phyloP scores from a whole-genome alignment of 345 rosid genomes.

The Rhodomyrtus tomentosa region DNA sequence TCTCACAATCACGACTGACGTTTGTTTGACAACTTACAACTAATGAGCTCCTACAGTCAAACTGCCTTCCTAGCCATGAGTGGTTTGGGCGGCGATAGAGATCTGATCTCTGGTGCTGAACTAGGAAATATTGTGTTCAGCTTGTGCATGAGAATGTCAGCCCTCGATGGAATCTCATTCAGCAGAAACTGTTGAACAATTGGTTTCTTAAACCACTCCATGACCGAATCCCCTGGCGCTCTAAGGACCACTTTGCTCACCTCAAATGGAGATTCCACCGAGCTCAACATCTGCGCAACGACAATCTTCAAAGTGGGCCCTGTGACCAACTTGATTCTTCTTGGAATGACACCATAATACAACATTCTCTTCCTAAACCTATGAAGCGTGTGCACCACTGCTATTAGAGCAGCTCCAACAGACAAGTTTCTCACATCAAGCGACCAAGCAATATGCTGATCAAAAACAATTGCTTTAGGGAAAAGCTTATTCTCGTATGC shows the following conservation, averaged over 20 bases:
- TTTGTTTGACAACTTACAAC: neutral
- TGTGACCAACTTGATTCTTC: slow-evolving; percentile 91
- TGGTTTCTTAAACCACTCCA: slow-evolving; percentile 98
- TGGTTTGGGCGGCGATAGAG: slow-evolving; percentile 65
- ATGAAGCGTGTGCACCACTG: slow-evolving; percentile 91
- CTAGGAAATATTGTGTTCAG: slow-evolving; percentile 75
- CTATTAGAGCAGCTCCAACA: slow-evolving; percentile 94
- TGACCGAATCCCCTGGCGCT: slow-evolving; percentile 81
- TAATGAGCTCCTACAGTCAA: neutral
- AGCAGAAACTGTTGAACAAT: slow-evolving; percentile 93
- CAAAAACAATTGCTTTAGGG: slow-evolving; percentile 92
- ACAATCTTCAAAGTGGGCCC: slow-evolving; percentile 93
- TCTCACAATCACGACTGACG: neutral
- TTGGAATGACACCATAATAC: slow-evolving; percentile 85
- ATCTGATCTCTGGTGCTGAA: slow-evolving; percentile 93
- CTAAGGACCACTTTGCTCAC: slow-evolving; percentile 88
- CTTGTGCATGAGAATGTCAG: slow-evolving; percentile 91
- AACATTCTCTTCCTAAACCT: slow-evolving; percentile 93
- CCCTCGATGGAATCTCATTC: slow-evolving; percentile 82
- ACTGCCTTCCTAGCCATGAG: slow-evolving; percentile 25
- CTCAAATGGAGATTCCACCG: slow-evolving; percentile 91
- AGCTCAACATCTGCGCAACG: slow-evolving; percentile 84
- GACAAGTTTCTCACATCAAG: slow-evolving; percentile 91
- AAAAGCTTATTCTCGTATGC: slow-evolving; percentile 95
- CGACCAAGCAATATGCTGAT: slow-evolving; percentile 97